These are phyloP conservation scores for Magnusiomyces sp. DNA, from an alignment of 1,139 yeast genomes.

Conservation along the genomic window DNA sequence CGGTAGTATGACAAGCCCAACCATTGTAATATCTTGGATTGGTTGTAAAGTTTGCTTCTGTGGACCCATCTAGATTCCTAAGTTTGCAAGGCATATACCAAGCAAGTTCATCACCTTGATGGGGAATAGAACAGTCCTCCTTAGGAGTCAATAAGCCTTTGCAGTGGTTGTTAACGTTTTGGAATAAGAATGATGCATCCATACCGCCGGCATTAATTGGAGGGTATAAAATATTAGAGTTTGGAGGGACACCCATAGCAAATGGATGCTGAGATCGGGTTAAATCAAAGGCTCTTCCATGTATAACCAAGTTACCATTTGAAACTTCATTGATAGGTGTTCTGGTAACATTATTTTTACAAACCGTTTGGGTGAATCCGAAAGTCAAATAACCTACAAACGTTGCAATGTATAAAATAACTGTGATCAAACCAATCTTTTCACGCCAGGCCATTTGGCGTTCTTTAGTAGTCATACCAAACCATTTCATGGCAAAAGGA, in stretches of 20 bases:
- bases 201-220: constrained; percentile 83
- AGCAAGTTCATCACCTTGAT: constrained; percentile 56
- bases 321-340: constrained; percentile 51
- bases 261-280: constrained; percentile 66
- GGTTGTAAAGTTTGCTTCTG: constrained; percentile 50
- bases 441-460: constrained; percentile 97
- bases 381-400: constrained; percentile 80
- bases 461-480: constrained; percentile 70
- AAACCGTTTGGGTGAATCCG: constrained; percentile 84
- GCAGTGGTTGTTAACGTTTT: constrained; percentile 93
- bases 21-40: constrained; percentile 49
- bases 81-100: constrained; percentile 95
- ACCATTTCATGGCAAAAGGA: constrained; percentile 55
- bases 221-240: constrained; percentile 67
- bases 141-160: constrained; percentile 71
- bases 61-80: constrained; percentile 60
- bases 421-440: constrained; percentile 73
- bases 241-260: constrained; percentile 65
- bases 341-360: constrained; percentile 46
- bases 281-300: constrained; percentile 74
- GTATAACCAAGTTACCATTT: constrained; percentile 58
- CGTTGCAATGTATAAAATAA: constrained; percentile 67
- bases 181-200: constrained; percentile 85
- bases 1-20: constrained; percentile 85
- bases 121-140: constrained; percentile 62